Evolutionary conservation across 768 basidiomycete species (phyloP), one percentile per base, ranked within the genome.

Genomic region (Baorangia bicolor): DNA sequence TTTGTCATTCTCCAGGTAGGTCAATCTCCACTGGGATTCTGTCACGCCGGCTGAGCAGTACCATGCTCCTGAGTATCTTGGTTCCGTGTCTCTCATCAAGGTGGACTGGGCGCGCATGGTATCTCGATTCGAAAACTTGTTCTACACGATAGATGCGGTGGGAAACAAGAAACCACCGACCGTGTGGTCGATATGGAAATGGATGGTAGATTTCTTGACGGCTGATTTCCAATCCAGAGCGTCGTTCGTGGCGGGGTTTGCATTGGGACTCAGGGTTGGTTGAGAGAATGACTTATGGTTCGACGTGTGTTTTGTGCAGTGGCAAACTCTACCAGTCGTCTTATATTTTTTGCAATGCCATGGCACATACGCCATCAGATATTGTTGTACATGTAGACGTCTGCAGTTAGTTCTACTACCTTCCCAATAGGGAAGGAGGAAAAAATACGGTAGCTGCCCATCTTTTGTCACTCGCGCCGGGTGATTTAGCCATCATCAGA

Each of bases 211-310:
- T 71, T 97, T 98, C 75, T 73, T 98, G 70, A 91, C 90, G 0
- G 90, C 94, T 8, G 92, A 97, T 68, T 95, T 98, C 73, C 95
- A 94, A 66, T 89, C 87, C 41, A 76, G 94, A 58, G 94, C 94
- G 2, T 87, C 90, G 14, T 97, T 97, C 73, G 64, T 94, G 33
- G 92, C 86, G 5, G 95, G 95, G 10, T 78, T 97, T 55, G 80
- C 77, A 1, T 75, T 98, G 28, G 95, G 95, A 11, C 63, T 98
- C 46, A 79, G 94, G 48, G 70, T 97, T 20, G 94, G 94, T 50
- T 96, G 71, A 77, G 41, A 18, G 45, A 8, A 46, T 30, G 18
- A 51, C 9, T 33, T 14, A 27, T 44, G 3, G 28, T 41, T 25
- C 23, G 21, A 33, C 30, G 2, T n/a, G 38, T 48, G 42, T 31